These are phyloP conservation scores for Camelina hispida DNA, from an alignment of 345 rosid genomes.

Conservation along the genomic window DNA sequence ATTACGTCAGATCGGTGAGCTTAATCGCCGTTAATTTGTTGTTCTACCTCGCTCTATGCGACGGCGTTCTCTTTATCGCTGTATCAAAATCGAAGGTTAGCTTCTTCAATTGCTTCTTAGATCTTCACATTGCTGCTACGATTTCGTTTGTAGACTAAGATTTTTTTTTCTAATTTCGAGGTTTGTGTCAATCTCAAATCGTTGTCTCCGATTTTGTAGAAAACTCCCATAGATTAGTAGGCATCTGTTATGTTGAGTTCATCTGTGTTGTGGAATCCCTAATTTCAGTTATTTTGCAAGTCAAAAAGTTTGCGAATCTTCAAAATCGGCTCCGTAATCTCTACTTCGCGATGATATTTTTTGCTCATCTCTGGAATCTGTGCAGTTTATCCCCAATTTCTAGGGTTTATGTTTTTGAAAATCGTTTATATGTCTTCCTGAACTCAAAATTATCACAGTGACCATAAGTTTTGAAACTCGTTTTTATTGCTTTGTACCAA, in stretches of 20 bases:
- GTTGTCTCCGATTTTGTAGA: neutral
- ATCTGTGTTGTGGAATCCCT: slow-evolving; percentile 26
- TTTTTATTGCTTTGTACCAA: neutral
- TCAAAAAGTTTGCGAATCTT: neutral
- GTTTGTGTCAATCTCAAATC: slow-evolving; percentile 9
- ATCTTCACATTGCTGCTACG: neutral
- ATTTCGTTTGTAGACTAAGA: slow-evolving; percentile 13
- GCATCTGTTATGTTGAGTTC: slow-evolving; percentile 7
- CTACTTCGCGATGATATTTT: neutral
- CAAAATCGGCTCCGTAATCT: neutral
- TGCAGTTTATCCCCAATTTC: slow-evolving; percentile 13
- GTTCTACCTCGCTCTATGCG: slow-evolving; percentile 26
- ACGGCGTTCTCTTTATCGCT: neutral
- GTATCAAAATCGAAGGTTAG: slow-evolving; percentile 18
- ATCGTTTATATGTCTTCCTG: neutral
- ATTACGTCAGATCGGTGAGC: slow-evolving; percentile 19
- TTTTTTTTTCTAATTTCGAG: slow-evolving; percentile 11
- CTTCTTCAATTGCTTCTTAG: neutral
- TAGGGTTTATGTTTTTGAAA: slow-evolving; percentile 12
- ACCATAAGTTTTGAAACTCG: neutral
- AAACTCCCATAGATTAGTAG: slow-evolving; percentile 3
- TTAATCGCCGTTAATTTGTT: slow-evolving; percentile 14
- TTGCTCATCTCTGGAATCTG: neutral
- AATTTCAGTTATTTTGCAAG: neutral
- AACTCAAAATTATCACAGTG: neutral